Evolutionary conservation across 371 early-diverging fungal genomes (phyloP), one percentile per base, ranked within the genome.

Genomic region (Conidiobolus incongruus): DNA sequence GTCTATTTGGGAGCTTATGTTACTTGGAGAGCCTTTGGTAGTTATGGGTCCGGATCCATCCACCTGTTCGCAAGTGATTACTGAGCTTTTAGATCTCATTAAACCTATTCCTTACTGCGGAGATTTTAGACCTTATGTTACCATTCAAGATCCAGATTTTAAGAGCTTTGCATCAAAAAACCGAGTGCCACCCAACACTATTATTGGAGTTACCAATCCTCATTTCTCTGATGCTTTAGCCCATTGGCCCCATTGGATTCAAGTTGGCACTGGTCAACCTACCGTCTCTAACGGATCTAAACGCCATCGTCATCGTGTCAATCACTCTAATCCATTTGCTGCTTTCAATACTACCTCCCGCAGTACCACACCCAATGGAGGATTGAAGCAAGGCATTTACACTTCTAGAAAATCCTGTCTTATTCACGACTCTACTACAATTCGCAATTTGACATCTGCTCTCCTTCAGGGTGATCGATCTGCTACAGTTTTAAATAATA

Each of bases 61-160:
- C 26, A 70, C 75, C 10, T 84, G 84, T 53, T 81, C 83, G 52
- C 80, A 84, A 46, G 77, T 81, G 4, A 80, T 91, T 0, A 65
- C 75, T 30, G 67, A 77, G 6, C 59, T 95, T n/a, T 70, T 91
- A 0, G 90, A 91, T 55, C 58, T 93, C 7, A 83, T 93, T 30
- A 84, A 83, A 46, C 96, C 96, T 24, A 82, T 89, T 36, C 80
- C 80, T 16, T 92, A 85, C 55, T 91, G 90, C 45, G 94, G 93
- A 19, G 92, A 92, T 56, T 90, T 72, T 51, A 72, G 94, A 19
- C 94, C 94, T 20, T 96, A 91, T 48, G 83, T 93, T 47, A 96
- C 96, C 0, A 83, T 96, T 37, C 92, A 91, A 53, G 94, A 92
- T 53, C 62, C 84, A 0, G 96, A 96, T 52, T 81, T 89, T 47